Conservation (phyloP, 768 basidiomycete genomes). For the Trametes sanguinea region DNA sequence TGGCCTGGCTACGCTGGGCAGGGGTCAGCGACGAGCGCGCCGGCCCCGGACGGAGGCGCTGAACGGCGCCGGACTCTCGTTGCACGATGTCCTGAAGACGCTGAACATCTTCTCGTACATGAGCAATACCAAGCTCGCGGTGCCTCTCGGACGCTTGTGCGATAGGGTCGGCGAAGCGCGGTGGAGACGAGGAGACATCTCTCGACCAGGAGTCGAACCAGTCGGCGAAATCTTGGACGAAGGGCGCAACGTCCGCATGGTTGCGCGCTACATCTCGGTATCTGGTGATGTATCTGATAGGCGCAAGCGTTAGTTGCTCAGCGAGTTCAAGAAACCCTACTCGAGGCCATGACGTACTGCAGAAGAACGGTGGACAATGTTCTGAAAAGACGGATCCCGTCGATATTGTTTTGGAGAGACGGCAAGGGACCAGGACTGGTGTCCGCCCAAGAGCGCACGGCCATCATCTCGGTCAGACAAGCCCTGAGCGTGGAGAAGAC, state of each 20-base stretch:
- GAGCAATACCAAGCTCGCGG: slow-evolving; percentile 20
- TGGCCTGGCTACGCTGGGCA: slow-evolving; percentile 17
- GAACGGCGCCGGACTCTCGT: slow-evolving; percentile 22
- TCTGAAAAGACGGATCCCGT: slow-evolving; percentile 46
- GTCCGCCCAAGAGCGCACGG: slow-evolving; percentile 19
- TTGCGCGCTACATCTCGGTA: slow-evolving; percentile 31
- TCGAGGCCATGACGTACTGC: slow-evolving; percentile 42
- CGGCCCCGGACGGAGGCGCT: slow-evolving; percentile 1
- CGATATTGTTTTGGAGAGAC: slow-evolving; percentile 20
- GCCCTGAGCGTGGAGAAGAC: slow-evolving; percentile 43
- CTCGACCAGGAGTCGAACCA: slow-evolving; percentile 32
- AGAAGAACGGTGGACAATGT: slow-evolving; percentile 50
- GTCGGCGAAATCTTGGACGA: slow-evolving; percentile 26
- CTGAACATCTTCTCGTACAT: slow-evolving; percentile 23
- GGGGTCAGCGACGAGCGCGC: slow-evolving; percentile 1
- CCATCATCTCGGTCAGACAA: slow-evolving; percentile 39
- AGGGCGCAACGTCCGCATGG: slow-evolving; percentile 18
- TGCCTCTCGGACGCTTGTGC: background rate
- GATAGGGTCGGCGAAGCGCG: slow-evolving; percentile 28
- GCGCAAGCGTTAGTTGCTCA: no score
- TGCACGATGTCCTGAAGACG: slow-evolving; percentile 29
- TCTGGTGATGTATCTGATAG: slow-evolving; percentile 31
- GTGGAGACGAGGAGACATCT: slow-evolving; percentile 22
- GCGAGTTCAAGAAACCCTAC: background rate
- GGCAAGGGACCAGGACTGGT: slow-evolving; percentile 38